Percentiles rank a stretch among this genome's conserved stretches.
phyloP scores from a whole-genome alignment of 1,284 basidiomycete species.

The Naganishia liquefaciens region DNA sequence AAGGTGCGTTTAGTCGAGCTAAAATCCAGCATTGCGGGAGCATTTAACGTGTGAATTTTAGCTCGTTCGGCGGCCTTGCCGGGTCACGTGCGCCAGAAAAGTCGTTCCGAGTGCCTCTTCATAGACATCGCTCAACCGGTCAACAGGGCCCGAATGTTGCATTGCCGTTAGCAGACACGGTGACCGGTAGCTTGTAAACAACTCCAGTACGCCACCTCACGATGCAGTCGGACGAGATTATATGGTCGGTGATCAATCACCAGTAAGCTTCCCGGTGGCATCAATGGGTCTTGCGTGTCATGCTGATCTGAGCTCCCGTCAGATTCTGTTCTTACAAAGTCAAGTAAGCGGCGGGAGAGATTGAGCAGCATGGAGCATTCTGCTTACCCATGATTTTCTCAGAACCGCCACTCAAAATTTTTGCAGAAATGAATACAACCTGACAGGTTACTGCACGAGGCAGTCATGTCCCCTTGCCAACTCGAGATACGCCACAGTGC shows the following conservation, averaged over 20 bases:
- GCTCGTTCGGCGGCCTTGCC: neutral
- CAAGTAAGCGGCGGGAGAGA: too few relatives aligned
- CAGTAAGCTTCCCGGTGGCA: conserved; percentile 58
- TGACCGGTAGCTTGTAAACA: neutral
- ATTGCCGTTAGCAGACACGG: neutral
- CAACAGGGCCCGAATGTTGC: neutral
- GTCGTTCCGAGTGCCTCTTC: conserved; percentile 10
- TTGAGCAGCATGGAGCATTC: too few relatives aligned
- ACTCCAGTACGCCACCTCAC: conserved; percentile 5
- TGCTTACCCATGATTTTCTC: conserved; percentile 22
- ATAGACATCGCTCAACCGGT: neutral
- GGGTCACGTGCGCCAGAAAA: conserved; percentile 26
- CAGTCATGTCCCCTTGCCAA: conserved; percentile 98
- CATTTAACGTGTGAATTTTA: too few relatives aligned
- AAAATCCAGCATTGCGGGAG: too few relatives aligned
- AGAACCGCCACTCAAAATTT: conserved; percentile 95
- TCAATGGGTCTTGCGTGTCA: too few relatives aligned
- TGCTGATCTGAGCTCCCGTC: neutral
- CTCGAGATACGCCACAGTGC: conserved; percentile 92
- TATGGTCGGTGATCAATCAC: conserved; percentile 89
- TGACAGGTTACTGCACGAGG: conserved; percentile 93
- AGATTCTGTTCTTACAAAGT: conserved; percentile 92
- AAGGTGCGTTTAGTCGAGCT: too few relatives aligned
- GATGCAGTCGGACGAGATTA: conserved; percentile 87
- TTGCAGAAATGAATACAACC: conserved; percentile 98